Evolutionary conservation across 768 basidiomycete species (phyloP).

Genomic region (Harrya chromipes): DNA sequence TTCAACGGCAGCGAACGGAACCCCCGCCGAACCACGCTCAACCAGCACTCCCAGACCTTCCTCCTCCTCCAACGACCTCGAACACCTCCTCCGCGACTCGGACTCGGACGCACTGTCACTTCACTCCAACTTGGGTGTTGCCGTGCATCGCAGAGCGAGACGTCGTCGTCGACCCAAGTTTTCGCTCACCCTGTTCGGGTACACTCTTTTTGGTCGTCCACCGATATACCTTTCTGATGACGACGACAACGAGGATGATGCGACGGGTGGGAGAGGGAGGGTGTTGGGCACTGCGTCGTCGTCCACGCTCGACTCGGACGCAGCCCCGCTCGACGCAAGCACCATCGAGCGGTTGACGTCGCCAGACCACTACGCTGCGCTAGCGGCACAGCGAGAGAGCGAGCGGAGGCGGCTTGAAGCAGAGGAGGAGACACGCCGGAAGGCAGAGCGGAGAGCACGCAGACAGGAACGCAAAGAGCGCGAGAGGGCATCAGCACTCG

Average conservation of each 20-base stretch:
- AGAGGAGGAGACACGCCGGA: conserved; percentile 41
- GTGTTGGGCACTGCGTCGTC: conserved; percentile 28
- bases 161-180: conserved; percentile 32
- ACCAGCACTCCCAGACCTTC: not conserved
- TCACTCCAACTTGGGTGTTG: conserved; percentile 55
- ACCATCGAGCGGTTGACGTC: conserved; percentile 52
- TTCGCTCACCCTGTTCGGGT: conserved; percentile 62
- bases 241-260: conserved; percentile 46
- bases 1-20: not conserved
- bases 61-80: conserved; percentile 39
- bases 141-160: conserved; percentile 30
- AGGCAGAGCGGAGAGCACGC: conserved; percentile 47
- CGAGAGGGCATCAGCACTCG: conserved; percentile 31
- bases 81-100: conserved; percentile 47
- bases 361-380: conserved; percentile 32
- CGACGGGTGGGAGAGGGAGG: conserved; percentile 20
- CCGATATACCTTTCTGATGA: conserved; percentile 61
- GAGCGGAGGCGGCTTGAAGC: conserved; percentile 30
- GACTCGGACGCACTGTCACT: conserved; percentile 61
- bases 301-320: conserved; percentile 66
- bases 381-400: conserved; percentile 28
- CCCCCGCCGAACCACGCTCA: conserved; percentile 28
- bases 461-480: conserved; percentile 46
- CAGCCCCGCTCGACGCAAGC: conserved; percentile 58
- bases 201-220: conserved; percentile 60